Evolutionary conservation across 2,329 filamentous ascomycete genomes (phyloP).

Genomic region (Plenodomus biglobosus): DNA sequence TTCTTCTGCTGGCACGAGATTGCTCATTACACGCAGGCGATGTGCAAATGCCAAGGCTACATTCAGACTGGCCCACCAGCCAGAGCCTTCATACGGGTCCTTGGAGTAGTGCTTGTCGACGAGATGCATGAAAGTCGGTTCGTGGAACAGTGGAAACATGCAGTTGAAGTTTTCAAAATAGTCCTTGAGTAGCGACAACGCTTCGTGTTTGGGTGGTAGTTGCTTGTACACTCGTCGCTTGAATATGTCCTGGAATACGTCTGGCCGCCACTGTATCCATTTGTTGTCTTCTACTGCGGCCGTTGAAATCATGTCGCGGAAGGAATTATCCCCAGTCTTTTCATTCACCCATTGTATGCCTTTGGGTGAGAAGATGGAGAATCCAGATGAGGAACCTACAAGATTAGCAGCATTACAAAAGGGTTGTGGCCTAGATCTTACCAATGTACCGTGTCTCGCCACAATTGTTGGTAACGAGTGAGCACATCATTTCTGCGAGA

Average conservation of each 20-base stretch:
- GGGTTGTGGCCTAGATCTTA: too few relatives aligned
- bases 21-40: constrained; percentile 91
- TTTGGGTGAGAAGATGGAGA: constrained; percentile 98
- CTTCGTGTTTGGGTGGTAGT: constrained; percentile 83
- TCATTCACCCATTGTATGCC: constrained; percentile 98
- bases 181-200: constrained; percentile 83
- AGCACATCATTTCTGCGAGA: constrained; percentile 98
- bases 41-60: constrained; percentile 92
- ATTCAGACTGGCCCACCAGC: constrained; percentile 98
- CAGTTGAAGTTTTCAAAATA: constrained; percentile 99
- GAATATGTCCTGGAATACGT: constrained; percentile 93
- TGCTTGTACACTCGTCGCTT: constrained; percentile 79
- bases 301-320: constrained; percentile 94
- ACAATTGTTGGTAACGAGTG: constrained; percentile 88
- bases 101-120: constrained; percentile 91
- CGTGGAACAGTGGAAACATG: constrained; percentile 96
- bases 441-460: constrained; percentile 96
- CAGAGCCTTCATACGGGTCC: constrained; percentile 90
- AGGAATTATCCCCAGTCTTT: constrained; percentile 93
- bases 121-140: constrained; percentile 97
- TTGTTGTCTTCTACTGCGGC: constrained; percentile 85
- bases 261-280: constrained; percentile 98
- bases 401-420: too few relatives aligned
- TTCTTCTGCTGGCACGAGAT: constrained; percentile 84
- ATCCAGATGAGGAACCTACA: constrained; percentile 88